Base-by-base conservation (phyloP, 768 basidiomycete species). In the Leccinum rimulosum region DNA sequence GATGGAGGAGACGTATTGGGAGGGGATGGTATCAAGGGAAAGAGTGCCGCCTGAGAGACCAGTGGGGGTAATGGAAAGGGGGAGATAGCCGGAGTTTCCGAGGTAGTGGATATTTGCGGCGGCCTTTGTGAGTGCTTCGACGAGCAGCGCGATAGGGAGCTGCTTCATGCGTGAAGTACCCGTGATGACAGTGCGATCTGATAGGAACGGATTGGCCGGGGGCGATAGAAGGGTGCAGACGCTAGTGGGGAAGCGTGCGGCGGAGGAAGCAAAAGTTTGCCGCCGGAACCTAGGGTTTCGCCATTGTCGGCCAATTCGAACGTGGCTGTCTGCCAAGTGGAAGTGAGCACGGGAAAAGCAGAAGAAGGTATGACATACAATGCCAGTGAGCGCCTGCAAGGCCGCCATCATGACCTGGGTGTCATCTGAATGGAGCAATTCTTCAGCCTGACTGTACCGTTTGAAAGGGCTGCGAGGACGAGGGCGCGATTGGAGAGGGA, bases 161-260 rank as follows among this genome's bases (percentile, higher is more conserved):
- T 98, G 94, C 76, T 98, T 98, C 97, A 98, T 99, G 59, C 96
- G 86, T 0, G 95, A 93, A 65, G 98, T 99, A 50, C 97, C 97
- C 11, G 97, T 98, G 73, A 98, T 90, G 73, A 91, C 74, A 17
- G 95, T 97, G 27, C 76, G 76, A 51, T 80, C 74, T 43, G 70
- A 62, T 25, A 74, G 67, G 6, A 73, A 72, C 47, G 77, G 75
- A 4, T 73, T 35, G 22, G 22, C 22, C 22, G 22, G 22, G 22
- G 22, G 22, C 22, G 22, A 22, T 22, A 22, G 22, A 22, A 22
- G 22, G 22, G 22, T 22, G 22, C 22, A 22, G 22, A 22, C 22
- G 22, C 22, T 22, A 22, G 22, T 22, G 22, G 22, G 22, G 22
- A 22, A 22, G 22, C 22, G 22, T 22, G 22, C 22, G 22, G 22